Evolutionary conservation across 257 asterid species (phyloP).

Genomic region (Cinchona pubescens): DNA sequence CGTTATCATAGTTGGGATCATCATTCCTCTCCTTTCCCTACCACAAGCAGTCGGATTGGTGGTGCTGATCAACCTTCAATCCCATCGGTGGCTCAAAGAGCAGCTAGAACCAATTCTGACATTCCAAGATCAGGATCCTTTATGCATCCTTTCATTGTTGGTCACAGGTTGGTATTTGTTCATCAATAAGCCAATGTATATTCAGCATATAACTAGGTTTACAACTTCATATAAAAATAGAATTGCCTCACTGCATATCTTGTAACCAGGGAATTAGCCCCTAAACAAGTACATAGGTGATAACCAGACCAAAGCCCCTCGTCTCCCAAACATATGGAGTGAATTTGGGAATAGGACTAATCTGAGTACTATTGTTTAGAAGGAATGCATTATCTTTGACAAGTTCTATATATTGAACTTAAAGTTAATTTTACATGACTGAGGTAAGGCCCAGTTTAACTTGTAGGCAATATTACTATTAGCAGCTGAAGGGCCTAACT

Average conservation of each 20-base stretch:
- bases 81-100: slow-evolving; percentile 56
- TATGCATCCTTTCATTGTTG: slow-evolving; percentile 62
- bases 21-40: slow-evolving; percentile 51
- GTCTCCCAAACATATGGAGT: too few relatives aligned
- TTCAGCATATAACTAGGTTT: not conserved
- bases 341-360: too few relatives aligned
- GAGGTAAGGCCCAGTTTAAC: too few relatives aligned
- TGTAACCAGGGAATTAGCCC: too few relatives aligned
- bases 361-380: not conserved
- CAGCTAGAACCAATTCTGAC: slow-evolving; percentile 58
- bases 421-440: not conserved
- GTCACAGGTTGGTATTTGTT: slow-evolving; percentile 53
- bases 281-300: too few relatives aligned
- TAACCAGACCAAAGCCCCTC: not conserved
- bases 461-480: too few relatives aligned
- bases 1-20: slow-evolving; percentile 67
- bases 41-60: slow-evolving; percentile 53
- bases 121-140: slow-evolving; percentile 64
- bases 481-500: not conserved
- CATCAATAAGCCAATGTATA: too few relatives aligned
- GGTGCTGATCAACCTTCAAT: slow-evolving; percentile 56
- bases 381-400: not conserved
- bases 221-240: not conserved
- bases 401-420: not conserved
- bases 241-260: too few relatives aligned